These are phyloP conservation scores for Tephrocybe sp. DNA, from an alignment of 768 basidiomycete species.

Conservation along the genomic window DNA sequence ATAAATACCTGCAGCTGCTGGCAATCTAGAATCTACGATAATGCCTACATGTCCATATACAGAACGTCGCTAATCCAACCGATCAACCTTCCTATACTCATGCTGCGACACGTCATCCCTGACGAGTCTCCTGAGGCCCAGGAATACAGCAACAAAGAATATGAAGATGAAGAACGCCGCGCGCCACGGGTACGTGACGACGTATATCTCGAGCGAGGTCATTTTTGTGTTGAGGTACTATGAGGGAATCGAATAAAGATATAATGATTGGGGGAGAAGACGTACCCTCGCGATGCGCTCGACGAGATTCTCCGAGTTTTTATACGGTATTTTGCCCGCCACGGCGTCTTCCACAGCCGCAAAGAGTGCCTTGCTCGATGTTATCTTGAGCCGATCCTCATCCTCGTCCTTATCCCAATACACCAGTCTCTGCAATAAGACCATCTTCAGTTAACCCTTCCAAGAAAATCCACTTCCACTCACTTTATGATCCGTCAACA, in stretches of 20 bases:
- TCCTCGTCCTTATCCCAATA: slow-evolving; percentile 74
- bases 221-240: slow-evolving; percentile 46
- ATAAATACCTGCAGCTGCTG: too few species aligned
- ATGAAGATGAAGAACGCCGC: slow-evolving; percentile 30
- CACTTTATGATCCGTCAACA: slow-evolving; percentile 85
- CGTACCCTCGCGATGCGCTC: slow-evolving; percentile 66
- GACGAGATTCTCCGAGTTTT: slow-evolving; percentile 68
- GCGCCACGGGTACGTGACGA: slow-evolving; percentile 34
- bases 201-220: slow-evolving; percentile 33
- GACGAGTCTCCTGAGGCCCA: slow-evolving; percentile 23
- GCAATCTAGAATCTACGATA: not conserved
- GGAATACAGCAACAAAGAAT: slow-evolving; percentile 29
- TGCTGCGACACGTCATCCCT: slow-evolving; percentile 18
- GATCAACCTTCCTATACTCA: slow-evolving; percentile 28
- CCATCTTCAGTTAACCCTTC: slow-evolving; percentile 1
- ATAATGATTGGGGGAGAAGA: not conserved
- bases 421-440: slow-evolving; percentile 53
- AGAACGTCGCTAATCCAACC: slow-evolving; percentile 28
- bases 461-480: slow-evolving; percentile 20
- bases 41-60: not conserved
- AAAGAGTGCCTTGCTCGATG: slow-evolving; percentile 52
- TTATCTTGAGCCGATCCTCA: slow-evolving; percentile 56
- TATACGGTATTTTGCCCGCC: slow-evolving; percentile 45
- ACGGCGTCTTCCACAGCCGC: slow-evolving; percentile 69
- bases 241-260: not conserved